Evolutionary conservation across 768 basidiomycete genomes (phyloP), one percentile per base, ranked within the genome.

Genomic region (Leccinum subgranulosum): DNA sequence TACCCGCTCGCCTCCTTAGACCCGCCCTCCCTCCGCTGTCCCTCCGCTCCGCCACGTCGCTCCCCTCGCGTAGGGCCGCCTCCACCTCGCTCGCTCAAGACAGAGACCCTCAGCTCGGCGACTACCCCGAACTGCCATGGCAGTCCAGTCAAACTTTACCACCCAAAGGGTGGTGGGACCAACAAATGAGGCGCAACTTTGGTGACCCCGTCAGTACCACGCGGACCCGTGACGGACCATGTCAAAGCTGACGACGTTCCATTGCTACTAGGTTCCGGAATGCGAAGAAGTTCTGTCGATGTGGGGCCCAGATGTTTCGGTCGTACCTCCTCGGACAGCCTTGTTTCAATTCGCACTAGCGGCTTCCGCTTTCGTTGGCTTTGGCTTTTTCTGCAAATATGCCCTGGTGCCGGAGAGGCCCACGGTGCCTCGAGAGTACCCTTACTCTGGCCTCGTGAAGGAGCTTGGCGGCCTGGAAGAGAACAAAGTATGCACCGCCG

Each of bases 221-320:
- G 47, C 55, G 60, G 36, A 34, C 31, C 39, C 36, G 27, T 6
- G 14, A 31, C 43, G 56, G 28, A 31, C 36, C 50, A 36, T 62
- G 10, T 34, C 17, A 60, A 52, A 56, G 61, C 59, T 61, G 49
- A 67, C 48, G 65, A 55, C 51, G 55, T 41, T 59, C 4, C 25
- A 46, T 39, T 43, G 39, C 47, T 65, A 94, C 46, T 65, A 94
- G 92, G 72, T 92, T 31, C 91, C 90, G 58, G 90, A 92, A 71
- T 79, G 83, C 66, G 90, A 92, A 52, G 92, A 94, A 65, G 76
- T 89, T 23, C 73, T 87, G 55, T 90, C 88, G 36, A 90, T 94
- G 88, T 93, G 90, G 90, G 90, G 90, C 25, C 90, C 90, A 21
- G 92, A 94, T 66, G 76, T 83, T 28, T 81, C 91, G 41, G 79